These are phyloP conservation scores for Kwoniella botswanensis DNA, from an alignment of 768 basidiomycete species.

Conservation along the genomic window DNA sequence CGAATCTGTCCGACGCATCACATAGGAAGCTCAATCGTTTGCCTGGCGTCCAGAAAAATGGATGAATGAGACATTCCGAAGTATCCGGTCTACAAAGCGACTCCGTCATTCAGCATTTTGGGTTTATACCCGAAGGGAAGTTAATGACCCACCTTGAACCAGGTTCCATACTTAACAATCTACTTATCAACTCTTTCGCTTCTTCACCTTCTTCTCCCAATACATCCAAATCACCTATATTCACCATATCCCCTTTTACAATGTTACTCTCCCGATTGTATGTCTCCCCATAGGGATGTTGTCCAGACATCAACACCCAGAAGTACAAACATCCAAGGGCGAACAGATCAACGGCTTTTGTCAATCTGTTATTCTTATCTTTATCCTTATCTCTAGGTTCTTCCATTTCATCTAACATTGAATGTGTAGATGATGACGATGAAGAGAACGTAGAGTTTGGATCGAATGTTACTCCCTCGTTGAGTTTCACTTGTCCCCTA, in stretches of 20 bases:
- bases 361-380: slow-evolving; percentile 69
- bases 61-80: slow-evolving; percentile 82
- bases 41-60: slow-evolving; percentile 93
- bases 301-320: slow-evolving; percentile 84
- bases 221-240: slow-evolving; percentile 71
- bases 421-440: slow-evolving; percentile 30
- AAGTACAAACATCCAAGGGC: slow-evolving; percentile 95
- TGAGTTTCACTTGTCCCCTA: slow-evolving; percentile 88
- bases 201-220: slow-evolving; percentile 95
- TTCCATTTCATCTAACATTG: slow-evolving; percentile 25
- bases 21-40: slow-evolving; percentile 90
- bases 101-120: too few relatives aligned
- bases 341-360: slow-evolving; percentile 95
- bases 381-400: slow-evolving; percentile 63
- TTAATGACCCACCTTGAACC: slow-evolving; percentile 67
- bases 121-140: not conserved
- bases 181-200: slow-evolving; percentile 75
- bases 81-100: slow-evolving; percentile 74
- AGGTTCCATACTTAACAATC: slow-evolving; percentile 80
- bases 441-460: slow-evolving; percentile 29
- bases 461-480: slow-evolving; percentile 65
- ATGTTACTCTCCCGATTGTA: slow-evolving; percentile 96
- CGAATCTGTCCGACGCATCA: slow-evolving; percentile 93
- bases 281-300: slow-evolving; percentile 91
- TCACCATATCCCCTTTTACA: slow-evolving; percentile 73